These are phyloP conservation scores for Wallacemonas sp. DNA, from an alignment of 208 protist species.

Conservation along the genomic window DNA sequence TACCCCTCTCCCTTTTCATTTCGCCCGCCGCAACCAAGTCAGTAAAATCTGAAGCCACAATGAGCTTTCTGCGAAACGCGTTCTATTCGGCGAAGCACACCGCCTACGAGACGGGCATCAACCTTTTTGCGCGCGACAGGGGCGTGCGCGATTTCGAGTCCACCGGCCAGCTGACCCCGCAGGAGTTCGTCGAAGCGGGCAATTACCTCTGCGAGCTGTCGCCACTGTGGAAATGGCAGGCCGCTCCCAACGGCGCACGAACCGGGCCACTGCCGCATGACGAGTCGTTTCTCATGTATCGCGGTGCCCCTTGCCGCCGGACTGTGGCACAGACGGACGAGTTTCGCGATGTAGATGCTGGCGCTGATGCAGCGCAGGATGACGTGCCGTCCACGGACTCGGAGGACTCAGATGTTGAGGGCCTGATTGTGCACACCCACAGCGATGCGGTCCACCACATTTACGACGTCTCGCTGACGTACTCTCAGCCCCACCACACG, in stretches of 20 bases:
- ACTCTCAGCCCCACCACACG: slow-evolving; percentile 94
- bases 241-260: slow-evolving; percentile 34
- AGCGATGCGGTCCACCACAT: slow-evolving; percentile 48
- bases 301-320: slow-evolving; percentile 19
- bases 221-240: slow-evolving; percentile 90
- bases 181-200: slow-evolving; percentile 87
- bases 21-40: too few relatives aligned
- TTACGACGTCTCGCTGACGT: slow-evolving; percentile 93
- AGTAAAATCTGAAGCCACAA: too few relatives aligned
- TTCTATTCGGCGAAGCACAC: slow-evolving; percentile 5
- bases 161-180: slow-evolving; percentile 33
- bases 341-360: not conserved
- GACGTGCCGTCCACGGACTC: slow-evolving; percentile 2
- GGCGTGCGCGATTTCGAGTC: slow-evolving; percentile 19
- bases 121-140: slow-evolving; percentile 1
- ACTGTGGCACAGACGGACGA: slow-evolving; percentile 13
- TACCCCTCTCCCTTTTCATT: not conserved
- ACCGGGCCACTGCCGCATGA: slow-evolving; percentile 66
- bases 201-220: slow-evolving; percentile 87
- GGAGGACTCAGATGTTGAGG: not conserved
- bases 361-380: slow-evolving; percentile 2
- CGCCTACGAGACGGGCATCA: slow-evolving; percentile 1
- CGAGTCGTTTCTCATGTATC: slow-evolving; percentile 90
- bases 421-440: slow-evolving; percentile 10
- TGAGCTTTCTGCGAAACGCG: slow-evolving; percentile 3